Percentiles rank a stretch among this genome's conserved stretches.
Conservation (phyloP, 1,284 basidiomycete genomes). For the Amylostereum areolatum region DNA sequence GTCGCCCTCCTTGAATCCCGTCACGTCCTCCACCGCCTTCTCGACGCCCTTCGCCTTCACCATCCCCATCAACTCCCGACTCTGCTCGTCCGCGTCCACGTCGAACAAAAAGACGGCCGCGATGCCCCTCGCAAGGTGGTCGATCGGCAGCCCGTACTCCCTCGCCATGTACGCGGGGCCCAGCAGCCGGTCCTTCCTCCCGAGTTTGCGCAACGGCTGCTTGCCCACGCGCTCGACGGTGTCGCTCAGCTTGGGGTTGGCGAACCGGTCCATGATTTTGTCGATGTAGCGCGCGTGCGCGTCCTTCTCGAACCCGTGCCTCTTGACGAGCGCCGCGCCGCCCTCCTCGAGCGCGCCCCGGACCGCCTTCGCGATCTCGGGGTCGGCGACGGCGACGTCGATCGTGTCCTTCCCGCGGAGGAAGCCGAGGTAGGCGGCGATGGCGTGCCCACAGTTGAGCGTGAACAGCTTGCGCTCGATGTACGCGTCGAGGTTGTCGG, state of each 20-base stretch:
- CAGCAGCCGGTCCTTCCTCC: conserved; percentile 27
- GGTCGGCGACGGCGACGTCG: conserved; percentile 22
- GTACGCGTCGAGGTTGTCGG: conserved; percentile 27
- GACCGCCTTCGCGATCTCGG: conserved; percentile 15
- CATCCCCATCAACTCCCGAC: conserved; percentile 22
- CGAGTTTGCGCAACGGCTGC: conserved; percentile 33
- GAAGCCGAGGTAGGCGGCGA: conserved; percentile 32
- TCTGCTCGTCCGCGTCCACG: conserved; percentile 26
- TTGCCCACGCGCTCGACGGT: conserved; percentile 30
- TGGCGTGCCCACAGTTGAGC: conserved; percentile 35
- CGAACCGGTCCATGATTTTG: conserved; percentile 27
- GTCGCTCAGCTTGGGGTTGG: conserved; percentile 30
- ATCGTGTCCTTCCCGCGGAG: conserved; percentile 24
- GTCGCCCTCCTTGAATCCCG: conserved; percentile 20
- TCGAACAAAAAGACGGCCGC: conserved; percentile 31
- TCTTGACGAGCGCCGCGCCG: conserved; percentile 20
- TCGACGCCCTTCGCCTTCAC: conserved; percentile 21
- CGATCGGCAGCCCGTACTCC: conserved; percentile 23
- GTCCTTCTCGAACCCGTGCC: conserved; percentile 18
- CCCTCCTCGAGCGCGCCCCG: conserved; percentile 20
- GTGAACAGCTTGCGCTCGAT: conserved; percentile 38
- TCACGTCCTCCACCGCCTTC: conserved; percentile 20
- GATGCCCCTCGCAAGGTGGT: conserved; percentile 27
- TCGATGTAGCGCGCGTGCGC: conserved; percentile 28
- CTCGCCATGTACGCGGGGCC: conserved; percentile 30